Evolutionary conservation across 2,329 filamentous ascomycete genomes (phyloP), one percentile per base, ranked within the genome.

Genomic region (Fusarium nygamai): DNA sequence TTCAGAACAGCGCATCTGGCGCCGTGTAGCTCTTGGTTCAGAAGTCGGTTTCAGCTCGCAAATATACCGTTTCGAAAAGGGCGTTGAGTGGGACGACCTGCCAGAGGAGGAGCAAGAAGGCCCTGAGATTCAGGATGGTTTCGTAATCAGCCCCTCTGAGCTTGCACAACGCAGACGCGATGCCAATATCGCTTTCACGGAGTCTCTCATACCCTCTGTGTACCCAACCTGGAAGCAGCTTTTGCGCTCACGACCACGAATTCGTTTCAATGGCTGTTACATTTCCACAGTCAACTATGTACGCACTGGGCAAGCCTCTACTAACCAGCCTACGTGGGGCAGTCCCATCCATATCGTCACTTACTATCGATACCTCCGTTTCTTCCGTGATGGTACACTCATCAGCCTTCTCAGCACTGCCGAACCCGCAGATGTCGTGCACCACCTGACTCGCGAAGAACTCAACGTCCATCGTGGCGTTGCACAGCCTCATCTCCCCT

Each of bases 261-360:
- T 98, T 69, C 94, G 96, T 66, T 99, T 97, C 86, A 96, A 96
- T 78, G 96, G 96, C 33, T 93, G 94, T 83, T 99, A 99, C 85
- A 98, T 99, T 82, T 94, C 92, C 82, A 98, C 96, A 0, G 95
- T 98, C 67, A 98, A 98, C 84, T 99, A 99, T 84, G 91, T 94
- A 57, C 93, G 96, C 31, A 86, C 94, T 1, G 96, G 96, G 38
- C 93, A 93, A 67, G 88, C 92, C 17, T 92, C 91, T 7, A 88
- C 89, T 27, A 92, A 91, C 73, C 91, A 91, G 62, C 84, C 92
- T 24, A 92, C 93, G 3, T 98, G 95, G 94, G 86, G 86, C 78
- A 92, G 89, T 39, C 95, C 95, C 14, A 92, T 98, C 41, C 95
- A 97, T 81, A 97, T 98, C 67, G 95, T 99, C 56, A 99, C 96